phyloP scores from a whole-genome alignment of 331 rosid species.

The Rhamnella rubrinervis region DNA sequence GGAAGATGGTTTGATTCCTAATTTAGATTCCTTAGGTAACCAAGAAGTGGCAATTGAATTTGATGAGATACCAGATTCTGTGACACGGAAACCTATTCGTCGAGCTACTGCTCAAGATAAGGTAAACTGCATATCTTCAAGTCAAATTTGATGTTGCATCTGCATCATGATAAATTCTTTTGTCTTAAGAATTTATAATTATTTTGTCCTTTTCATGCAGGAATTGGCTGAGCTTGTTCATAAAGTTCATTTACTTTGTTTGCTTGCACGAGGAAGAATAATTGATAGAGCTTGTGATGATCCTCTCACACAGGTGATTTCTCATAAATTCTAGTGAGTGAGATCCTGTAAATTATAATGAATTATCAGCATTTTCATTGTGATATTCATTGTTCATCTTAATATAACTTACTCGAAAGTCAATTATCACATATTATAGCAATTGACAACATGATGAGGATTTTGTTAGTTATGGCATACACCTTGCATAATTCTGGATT shows the following conservation, averaged over 20 bases:
- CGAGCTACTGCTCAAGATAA: slow-evolving; percentile 81
- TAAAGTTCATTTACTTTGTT: slow-evolving; percentile 86
- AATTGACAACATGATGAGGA: not conserved
- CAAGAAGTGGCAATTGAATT: slow-evolving; percentile 64
- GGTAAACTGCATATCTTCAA: slow-evolving; percentile 44
- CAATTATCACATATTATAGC: not conserved
- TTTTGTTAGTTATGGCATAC: not conserved
- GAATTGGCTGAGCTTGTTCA: slow-evolving; percentile 83
- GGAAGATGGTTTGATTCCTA: slow-evolving; percentile 75
- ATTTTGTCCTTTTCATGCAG: slow-evolving; percentile 36
- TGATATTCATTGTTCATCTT: not conserved
- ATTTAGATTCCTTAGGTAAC: slow-evolving; percentile 29
- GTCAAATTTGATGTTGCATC: slow-evolving; percentile 20
- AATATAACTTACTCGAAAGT: not conserved
- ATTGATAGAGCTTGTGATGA: slow-evolving; percentile 80
- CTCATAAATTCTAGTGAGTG: slow-evolving; percentile 11
- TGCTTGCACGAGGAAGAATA: slow-evolving; percentile 91
- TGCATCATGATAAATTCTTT: slow-evolving; percentile 20
- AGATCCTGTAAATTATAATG: not conserved
- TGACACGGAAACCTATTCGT: slow-evolving; percentile 45
- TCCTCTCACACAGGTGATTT: slow-evolving; percentile 77
- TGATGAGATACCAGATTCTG: slow-evolving; percentile 50
- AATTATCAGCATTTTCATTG: not conserved
- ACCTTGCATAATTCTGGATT: not conserved
- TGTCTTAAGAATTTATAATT: slow-evolving; percentile 3